Evolutionary conservation across 306 rosid genomes (phyloP), one percentile per base, ranked within the genome.

Genomic region (Crotalaria pallida): DNA sequence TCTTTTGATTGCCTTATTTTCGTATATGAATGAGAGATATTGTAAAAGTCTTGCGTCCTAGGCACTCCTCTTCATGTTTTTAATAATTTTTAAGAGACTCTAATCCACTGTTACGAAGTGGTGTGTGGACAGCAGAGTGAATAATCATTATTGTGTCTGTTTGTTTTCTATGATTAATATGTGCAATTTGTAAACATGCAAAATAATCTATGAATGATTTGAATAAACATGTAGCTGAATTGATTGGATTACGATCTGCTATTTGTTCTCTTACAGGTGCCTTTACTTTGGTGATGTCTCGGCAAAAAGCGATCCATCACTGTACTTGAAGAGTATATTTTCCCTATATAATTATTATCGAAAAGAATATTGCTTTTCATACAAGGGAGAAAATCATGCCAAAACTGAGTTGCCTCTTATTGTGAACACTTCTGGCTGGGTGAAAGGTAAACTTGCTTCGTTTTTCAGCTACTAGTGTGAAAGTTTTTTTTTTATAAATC

Each of bases 371-470:
- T 49, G 52, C 74, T 26, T 65, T 29, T 61, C 8, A 24, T 73
- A 73, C 50, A 44, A 79, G 72, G 84, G 67, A 68, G 75, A 74
- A 67, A 76, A 49, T 49, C 67, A 73, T 69, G 19, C 41, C 11
- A 79, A 59, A 78, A 80, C 65, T 22, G 79, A 58, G 80, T 34
- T 88, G 78, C 97, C 98, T 76, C 97, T 94, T 21, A 75, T 94
- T 6, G 80, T 94, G 67, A 94, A 94, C 79, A 94, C 98, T 22
- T 87, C 94, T 48, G 97, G 98, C 23, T 90, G 98, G 98, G 97
- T 94, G 74, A 94, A 90, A 85, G 98, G 98, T 85, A 80, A 70
- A 51, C 57, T 65, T 27, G 1, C 22, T 67, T 21, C 50, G n/a
- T 41, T 17, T 66, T 59, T 26, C 64, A 29, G 53, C 57, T 52